Base-by-base conservation (phyloP, 2,329 filamentous ascomycete genomes). In the Talaromyces funiculosus region DNA sequence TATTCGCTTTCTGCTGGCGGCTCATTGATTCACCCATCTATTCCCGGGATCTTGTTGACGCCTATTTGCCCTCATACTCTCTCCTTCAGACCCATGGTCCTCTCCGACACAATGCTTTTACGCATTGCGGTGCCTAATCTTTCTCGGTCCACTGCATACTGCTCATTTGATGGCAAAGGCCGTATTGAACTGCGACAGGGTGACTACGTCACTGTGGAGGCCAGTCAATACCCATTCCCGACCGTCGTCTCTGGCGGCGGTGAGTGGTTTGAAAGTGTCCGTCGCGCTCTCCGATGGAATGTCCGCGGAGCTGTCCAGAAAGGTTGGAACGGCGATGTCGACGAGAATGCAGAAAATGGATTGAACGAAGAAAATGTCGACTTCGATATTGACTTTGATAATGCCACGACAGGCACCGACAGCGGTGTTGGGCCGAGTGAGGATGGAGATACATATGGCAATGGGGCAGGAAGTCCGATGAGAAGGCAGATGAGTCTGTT, bases 51-150 rank as follows among this genome's bases (percentile, higher is more conserved):
- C 68, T 86, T 97, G 43, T 85, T 99, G 59, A 99, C 94, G 0
- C 94, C 94, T 20, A 97, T 99, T 75, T 99, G 94, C 76, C 94
- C 94, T 8, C 94, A 99, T 72, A 97, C 93, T 0, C 82, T 99
- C 16, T 96, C 91, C 14, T 99, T 99, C 84, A 86, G 94, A 9
- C 94, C 94, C 35, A 97, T 99, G 94, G 90, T 99, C 7, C 85
- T 99, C 53, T 96, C 92, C 53, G 94, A 99, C 77, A 94, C 90
- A 60, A 90, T 97, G 82, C 87, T 92, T 16, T 85, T 99, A 63
- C 90, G 92, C 55, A 90, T 99, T 57, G 89, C 89, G 4, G 87
- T 99, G 12, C 94, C 94, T 0, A 83, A 84, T 64, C 86, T 88
- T 69, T 95, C 90, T 40, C 89, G 94, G 51, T 93, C 92, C 16